These are phyloP conservation scores for Candida dubliniensis DNA, from an alignment of 1,139 yeast species.

Conservation along the genomic window DNA sequence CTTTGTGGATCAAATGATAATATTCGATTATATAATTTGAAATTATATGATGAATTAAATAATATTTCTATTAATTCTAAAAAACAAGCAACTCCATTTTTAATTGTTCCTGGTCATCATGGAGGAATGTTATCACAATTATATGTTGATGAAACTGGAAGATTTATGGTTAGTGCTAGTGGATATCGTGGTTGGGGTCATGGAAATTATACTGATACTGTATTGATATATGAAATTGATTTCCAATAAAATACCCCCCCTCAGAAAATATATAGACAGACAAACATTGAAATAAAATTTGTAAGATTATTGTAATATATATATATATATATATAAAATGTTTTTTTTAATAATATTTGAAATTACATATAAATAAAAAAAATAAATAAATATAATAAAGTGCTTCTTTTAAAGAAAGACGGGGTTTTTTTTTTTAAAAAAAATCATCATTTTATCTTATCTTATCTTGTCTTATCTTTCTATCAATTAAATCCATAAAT, in stretches of 20 bases:
- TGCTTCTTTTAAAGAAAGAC: too few relatives aligned
- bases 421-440: too few relatives aligned
- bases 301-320: constrained; percentile 2
- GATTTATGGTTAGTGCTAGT: constrained; percentile 86
- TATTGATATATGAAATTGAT: constrained; percentile 75
- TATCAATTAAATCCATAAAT: constrained; percentile 20
- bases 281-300: not conserved
- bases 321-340: constrained; percentile 1
- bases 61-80: constrained; percentile 23
- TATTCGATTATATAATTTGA: constrained; percentile 77
- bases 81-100: constrained; percentile 53
- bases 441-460: too few relatives aligned
- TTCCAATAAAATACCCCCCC: constrained; percentile 29
- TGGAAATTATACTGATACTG: constrained; percentile 74
- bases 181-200: constrained; percentile 96
- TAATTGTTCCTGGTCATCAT: constrained; percentile 64
- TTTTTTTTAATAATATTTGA: not conserved
- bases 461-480: not conserved
- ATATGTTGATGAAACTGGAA: constrained; percentile 79
- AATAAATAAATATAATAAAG: not conserved
- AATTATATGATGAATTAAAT: constrained; percentile 45
- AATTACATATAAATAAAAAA: constrained; percentile 1
- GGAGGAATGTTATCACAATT: constrained; percentile 59
- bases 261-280: not conserved
- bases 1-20: constrained; percentile 91